A percentile compares a stretch with the other conserved stretches of the same genome.
These are phyloP conservation scores for Musa acuminata DNA, from an alignment of 176 grass and related monocot species.

Conservation along the genomic window DNA sequence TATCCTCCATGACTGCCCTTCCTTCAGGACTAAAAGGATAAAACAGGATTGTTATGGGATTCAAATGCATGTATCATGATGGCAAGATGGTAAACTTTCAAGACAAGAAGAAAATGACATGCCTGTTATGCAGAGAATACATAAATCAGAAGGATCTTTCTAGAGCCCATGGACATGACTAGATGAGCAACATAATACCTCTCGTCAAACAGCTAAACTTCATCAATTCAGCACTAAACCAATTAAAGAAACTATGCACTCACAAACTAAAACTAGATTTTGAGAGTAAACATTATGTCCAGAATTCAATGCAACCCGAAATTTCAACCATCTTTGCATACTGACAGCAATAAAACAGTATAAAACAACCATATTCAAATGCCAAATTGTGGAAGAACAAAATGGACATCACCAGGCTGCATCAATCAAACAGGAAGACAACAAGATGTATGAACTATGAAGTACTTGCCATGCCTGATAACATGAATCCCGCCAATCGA, in stretches of 20 bases:
- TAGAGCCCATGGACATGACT: too few relatives aligned
- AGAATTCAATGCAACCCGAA: too few relatives aligned
- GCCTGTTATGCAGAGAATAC: too few relatives aligned
- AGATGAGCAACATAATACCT: too few relatives aligned
- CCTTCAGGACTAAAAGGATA: too few relatives aligned
- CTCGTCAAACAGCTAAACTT: background rate
- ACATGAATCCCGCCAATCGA: constrained; percentile 68
- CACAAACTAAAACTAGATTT: background rate
- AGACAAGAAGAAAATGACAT: background rate
- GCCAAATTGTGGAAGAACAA: background rate
- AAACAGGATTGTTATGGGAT: too few relatives aligned
- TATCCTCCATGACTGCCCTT: too few relatives aligned
- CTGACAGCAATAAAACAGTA: background rate
- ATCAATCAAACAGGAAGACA: background rate
- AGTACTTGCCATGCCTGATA: constrained; percentile 65
- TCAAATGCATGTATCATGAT: background rate
- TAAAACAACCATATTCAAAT: background rate
- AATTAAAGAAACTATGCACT: background rate
- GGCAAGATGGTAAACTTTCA: background rate
- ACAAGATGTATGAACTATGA: background rate
- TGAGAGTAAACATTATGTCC: background rate
- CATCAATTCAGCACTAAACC: background rate
- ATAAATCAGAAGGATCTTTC: too few relatives aligned
- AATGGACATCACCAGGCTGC: background rate
- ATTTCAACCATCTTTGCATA: background rate